Evolutionary conservation across 176 grass and related monocot species (phyloP).

Genomic region (Oryza coarctata): DNA sequence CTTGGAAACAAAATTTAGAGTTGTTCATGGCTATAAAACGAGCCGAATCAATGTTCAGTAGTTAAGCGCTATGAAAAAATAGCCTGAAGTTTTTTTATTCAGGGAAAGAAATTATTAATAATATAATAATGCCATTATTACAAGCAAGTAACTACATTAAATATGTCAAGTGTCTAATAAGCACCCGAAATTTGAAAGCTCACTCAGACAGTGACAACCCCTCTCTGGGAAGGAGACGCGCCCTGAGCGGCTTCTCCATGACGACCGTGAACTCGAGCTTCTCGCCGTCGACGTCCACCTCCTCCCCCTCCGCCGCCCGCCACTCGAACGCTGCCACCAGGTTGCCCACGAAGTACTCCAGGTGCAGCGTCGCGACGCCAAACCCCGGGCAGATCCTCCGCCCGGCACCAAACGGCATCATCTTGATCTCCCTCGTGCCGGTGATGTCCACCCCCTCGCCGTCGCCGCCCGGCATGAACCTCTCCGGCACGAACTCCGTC

Average conservation of each 20-base stretch:
- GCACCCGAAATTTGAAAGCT: too few species aligned
- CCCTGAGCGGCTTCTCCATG: slow-evolving; percentile 43
- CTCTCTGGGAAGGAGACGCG: slow-evolving; percentile 7
- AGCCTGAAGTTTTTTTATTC: not conserved
- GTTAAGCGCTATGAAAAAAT: too few species aligned
- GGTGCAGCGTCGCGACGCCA: slow-evolving; percentile 15
- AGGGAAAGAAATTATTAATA: not conserved
- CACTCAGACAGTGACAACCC: not conserved
- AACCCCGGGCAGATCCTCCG: slow-evolving; percentile 35
- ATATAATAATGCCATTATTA: not conserved
- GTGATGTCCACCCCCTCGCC: slow-evolving; percentile 44
- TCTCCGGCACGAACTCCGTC: slow-evolving; percentile 45
- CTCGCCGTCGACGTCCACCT: slow-evolving; percentile 37
- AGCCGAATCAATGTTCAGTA: too few species aligned
- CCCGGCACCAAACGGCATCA: slow-evolving; percentile 59
- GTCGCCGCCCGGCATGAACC: slow-evolving; percentile 39
- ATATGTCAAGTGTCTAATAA: not conserved
- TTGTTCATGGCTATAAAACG: too few species aligned
- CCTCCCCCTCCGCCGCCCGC: slow-evolving; percentile 15
- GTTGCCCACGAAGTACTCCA: slow-evolving; percentile 39
- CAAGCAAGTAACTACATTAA: not conserved
- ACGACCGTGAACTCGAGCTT: slow-evolving; percentile 38
- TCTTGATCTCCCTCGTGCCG: slow-evolving; percentile 40
- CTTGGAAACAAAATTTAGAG: too few species aligned
- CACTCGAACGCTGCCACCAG: slow-evolving; percentile 24